phyloP scores from a whole-genome alignment of 768 basidiomycete genomes.

The Lanmaoa rubissima region DNA sequence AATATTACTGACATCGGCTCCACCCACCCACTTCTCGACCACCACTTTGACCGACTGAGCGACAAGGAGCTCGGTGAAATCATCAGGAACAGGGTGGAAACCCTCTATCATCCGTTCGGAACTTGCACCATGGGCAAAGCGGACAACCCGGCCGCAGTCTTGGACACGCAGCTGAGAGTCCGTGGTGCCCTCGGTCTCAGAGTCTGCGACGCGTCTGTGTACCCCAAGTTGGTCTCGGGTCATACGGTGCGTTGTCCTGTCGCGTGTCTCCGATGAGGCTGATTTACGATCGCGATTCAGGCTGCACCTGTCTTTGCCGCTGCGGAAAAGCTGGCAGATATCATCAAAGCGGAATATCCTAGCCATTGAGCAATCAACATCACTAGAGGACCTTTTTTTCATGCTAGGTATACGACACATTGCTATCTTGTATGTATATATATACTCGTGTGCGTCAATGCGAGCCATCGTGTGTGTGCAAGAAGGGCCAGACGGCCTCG shows the following conservation, averaged over 20 bases:
- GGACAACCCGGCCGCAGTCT: slow-evolving; percentile 41
- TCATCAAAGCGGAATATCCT: slow-evolving; percentile 28
- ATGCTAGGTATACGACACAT: not conserved
- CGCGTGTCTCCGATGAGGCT: not conserved
- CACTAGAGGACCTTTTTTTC: not conserved
- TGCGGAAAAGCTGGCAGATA: slow-evolving; percentile 36
- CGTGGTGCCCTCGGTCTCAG: slow-evolving; percentile 42
- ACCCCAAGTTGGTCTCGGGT: slow-evolving; percentile 42
- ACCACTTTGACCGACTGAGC: slow-evolving; percentile 32
- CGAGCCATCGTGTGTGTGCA: not conserved
- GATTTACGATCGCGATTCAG: slow-evolving; percentile 10
- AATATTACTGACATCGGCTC: slow-evolving; percentile 34
- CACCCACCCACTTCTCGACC: slow-evolving; percentile 35
- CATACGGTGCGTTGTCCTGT: slow-evolving; percentile 39
- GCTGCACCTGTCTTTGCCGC: slow-evolving; percentile 31
- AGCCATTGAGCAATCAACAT: not conserved
- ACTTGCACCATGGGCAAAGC: slow-evolving; percentile 38
- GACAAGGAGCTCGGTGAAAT: slow-evolving; percentile 37
- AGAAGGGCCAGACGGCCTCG: slow-evolving; percentile 33
- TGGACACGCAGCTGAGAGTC: slow-evolving; percentile 43
- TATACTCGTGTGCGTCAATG: not conserved
- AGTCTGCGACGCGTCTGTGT: slow-evolving; percentile 47
- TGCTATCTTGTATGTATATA: not conserved
- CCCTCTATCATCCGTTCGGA: slow-evolving; percentile 45
- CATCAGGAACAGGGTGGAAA: slow-evolving; percentile 36